These are phyloP conservation scores for Aspergillus udagawae DNA, from an alignment of 2,329 filamentous ascomycete species.

Conservation along the genomic window DNA sequence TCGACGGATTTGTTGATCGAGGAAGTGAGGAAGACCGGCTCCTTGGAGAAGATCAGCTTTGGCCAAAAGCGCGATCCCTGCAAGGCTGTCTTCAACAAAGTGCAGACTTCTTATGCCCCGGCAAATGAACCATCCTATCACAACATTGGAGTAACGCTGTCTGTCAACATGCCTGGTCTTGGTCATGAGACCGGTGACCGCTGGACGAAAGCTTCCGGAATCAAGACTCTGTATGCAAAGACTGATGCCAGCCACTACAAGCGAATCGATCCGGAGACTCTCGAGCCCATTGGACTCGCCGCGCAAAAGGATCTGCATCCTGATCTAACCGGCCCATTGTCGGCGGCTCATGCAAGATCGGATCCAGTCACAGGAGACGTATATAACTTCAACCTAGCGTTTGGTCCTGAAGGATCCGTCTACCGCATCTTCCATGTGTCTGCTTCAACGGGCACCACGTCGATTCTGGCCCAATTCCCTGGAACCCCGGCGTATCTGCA, in stretches of 20 bases:
- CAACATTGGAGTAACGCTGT: conserved; percentile 65
- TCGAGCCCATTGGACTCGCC: conserved; percentile 67
- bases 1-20: conserved; percentile 63
- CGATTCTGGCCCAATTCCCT: conserved; percentile 65
- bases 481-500: conserved; percentile 69
- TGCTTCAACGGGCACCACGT: conserved; percentile 60
- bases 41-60: conserved; percentile 58
- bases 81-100: conserved; percentile 66
- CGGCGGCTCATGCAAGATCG: conserved; percentile 66
- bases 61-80: conserved; percentile 71
- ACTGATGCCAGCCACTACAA: conserved; percentile 57
- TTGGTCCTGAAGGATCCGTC: conserved; percentile 49
- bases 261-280: conserved; percentile 63
- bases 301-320: conserved; percentile 62
- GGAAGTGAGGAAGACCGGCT: conserved; percentile 57
- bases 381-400: conserved; percentile 76
- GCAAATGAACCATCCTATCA: conserved; percentile 54
- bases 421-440: conserved; percentile 69
- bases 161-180: conserved; percentile 60
- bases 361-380: conserved; percentile 71
- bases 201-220: conserved; percentile 32
- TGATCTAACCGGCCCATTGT: conserved; percentile 61
- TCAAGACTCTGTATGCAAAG: conserved; percentile 55
- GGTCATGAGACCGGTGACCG: conserved; percentile 21
- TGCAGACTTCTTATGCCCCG: conserved; percentile 32